Conservation (phyloP, 495 filamentous ascomycete genomes). For the Friedmanniomyces endolithicus region DNA sequence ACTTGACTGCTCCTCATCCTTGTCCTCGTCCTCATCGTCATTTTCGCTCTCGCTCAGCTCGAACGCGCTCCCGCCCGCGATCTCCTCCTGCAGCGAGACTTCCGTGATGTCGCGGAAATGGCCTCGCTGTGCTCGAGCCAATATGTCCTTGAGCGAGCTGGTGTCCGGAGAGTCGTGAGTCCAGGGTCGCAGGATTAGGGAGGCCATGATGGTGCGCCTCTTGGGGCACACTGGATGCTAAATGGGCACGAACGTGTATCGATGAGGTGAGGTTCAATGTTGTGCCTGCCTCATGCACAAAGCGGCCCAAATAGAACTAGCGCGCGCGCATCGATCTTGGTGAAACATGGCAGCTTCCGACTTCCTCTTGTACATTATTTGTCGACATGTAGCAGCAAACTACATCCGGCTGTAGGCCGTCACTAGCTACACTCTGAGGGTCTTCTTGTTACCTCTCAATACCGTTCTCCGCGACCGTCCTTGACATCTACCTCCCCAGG, state of each 20-base stretch:
- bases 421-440: too few species aligned
- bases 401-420: background rate
- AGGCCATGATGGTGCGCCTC: background rate
- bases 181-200: slow-evolving; percentile 26
- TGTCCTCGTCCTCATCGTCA: slow-evolving; percentile 8
- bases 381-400: background rate
- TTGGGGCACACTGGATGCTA: too few species aligned
- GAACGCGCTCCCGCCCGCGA: slow-evolving; percentile 39
- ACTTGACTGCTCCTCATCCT: slow-evolving; percentile 1
- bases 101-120: slow-evolving; percentile 30
- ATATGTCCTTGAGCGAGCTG: slow-evolving; percentile 14
- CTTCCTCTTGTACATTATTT: too few species aligned
- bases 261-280: too few species aligned
- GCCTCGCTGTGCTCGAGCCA: slow-evolving; percentile 26
- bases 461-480: background rate
- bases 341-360: too few species aligned
- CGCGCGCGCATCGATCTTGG: too few species aligned
- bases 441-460: background rate
- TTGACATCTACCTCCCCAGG: background rate
- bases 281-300: too few species aligned
- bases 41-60: slow-evolving; percentile 12
- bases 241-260: too few species aligned
- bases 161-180: slow-evolving; percentile 10
- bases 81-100: slow-evolving; percentile 52
- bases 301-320: too few species aligned